phyloP scores from a whole-genome alignment of 2,329 filamentous ascomycete genomes.

The Neurospora sp. region DNA sequence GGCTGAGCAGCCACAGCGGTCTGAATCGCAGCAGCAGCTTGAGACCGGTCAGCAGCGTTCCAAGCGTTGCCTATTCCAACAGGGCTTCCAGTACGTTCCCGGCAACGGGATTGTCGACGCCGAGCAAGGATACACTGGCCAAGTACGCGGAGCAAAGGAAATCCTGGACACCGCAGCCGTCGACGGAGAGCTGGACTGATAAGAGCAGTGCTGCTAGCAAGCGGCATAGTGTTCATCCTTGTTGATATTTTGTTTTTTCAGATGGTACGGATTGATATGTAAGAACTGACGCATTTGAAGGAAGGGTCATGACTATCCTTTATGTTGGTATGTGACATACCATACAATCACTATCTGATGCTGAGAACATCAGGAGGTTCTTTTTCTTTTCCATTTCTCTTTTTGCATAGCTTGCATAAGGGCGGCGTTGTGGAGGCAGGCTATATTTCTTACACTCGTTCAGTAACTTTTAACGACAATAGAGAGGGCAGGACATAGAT shows the following conservation, averaged over 20 bases:
- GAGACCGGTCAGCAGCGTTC: background rate
- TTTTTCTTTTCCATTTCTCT: background rate
- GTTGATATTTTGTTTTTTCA: background rate
- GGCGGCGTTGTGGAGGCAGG: slow-evolving; percentile 6
- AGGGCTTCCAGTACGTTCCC: background rate
- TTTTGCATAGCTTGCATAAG: background rate
- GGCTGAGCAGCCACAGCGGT: slow-evolving; percentile 13
- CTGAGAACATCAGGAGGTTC: background rate
- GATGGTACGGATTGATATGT: background rate
- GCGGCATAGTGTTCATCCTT: background rate
- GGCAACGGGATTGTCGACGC: slow-evolving; percentile 1
- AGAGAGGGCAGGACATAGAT: background rate
- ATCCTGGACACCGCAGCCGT: slow-evolving; percentile 2
- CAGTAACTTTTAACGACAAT: background rate
- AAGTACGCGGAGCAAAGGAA: slow-evolving; percentile 8
- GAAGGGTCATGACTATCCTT: background rate
- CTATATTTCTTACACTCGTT: background rate
- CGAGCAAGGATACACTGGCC: slow-evolving; percentile 6
- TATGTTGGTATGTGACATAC: background rate
- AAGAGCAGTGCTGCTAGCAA: background rate
- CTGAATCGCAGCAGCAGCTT: background rate
- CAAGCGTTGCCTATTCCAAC: background rate
- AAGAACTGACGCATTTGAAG: background rate
- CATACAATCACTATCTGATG: background rate
- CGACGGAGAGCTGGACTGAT: background rate